These are phyloP conservation scores for Penicillium occitanis DNA, from an alignment of 2,329 filamentous ascomycete species.

Conservation along the genomic window DNA sequence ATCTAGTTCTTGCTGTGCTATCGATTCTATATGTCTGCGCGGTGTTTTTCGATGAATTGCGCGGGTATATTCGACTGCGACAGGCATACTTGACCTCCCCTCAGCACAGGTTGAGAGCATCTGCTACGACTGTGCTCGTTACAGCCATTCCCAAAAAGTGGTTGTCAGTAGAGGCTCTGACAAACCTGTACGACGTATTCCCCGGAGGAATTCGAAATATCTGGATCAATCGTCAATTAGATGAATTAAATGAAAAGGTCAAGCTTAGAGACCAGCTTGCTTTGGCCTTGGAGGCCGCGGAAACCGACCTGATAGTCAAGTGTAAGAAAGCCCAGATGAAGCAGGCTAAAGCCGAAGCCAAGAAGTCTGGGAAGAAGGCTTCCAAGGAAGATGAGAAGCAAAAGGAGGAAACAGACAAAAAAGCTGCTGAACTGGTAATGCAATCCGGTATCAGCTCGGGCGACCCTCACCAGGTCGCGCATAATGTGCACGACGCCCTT, in stretches of 20 bases:
- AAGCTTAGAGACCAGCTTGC: slow-evolving; percentile 71
- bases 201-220: slow-evolving; percentile 93
- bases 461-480: slow-evolving; percentile 56
- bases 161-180: slow-evolving; percentile 78
- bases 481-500: slow-evolving; percentile 50
- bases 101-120: slow-evolving; percentile 88
- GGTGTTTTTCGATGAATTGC: slow-evolving; percentile 81
- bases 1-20: slow-evolving; percentile 73
- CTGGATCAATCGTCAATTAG: slow-evolving; percentile 91
- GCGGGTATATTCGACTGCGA: slow-evolving; percentile 85
- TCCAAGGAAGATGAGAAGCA: slow-evolving; percentile 41
- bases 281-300: slow-evolving; percentile 70
- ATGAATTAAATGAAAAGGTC: slow-evolving; percentile 80
- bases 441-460: slow-evolving; percentile 56
- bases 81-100: slow-evolving; percentile 94
- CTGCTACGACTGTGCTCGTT: slow-evolving; percentile 91
- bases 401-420: slow-evolving; percentile 53
- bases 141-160: slow-evolving; percentile 88
- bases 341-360: slow-evolving; percentile 61
- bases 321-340: slow-evolving; percentile 80
- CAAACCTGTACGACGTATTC: slow-evolving; percentile 89
- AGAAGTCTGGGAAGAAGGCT: slow-evolving; percentile 55
- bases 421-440: slow-evolving; percentile 46
- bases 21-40: slow-evolving; percentile 82
- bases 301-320: slow-evolving; percentile 77